Conservation (phyloP, 495 filamentous ascomycete genomes). For the Penicillium fimorum region DNA sequence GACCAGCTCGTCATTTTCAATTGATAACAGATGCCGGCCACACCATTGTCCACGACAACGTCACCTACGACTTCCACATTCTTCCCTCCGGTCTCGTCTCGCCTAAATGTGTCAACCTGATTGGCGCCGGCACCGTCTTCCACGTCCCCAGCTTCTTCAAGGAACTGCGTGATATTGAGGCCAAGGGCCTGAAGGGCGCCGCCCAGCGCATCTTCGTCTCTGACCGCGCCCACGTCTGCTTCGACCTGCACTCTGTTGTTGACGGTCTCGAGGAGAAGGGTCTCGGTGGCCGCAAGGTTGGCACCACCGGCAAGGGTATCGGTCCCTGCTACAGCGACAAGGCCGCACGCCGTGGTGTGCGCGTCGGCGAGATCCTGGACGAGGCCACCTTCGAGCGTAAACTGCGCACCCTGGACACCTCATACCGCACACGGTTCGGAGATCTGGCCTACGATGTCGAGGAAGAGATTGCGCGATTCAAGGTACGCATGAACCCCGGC, state of each 20-base stretch:
- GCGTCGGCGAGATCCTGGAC: constrained; percentile 74
- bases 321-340: constrained; percentile 83
- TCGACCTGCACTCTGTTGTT: constrained; percentile 78
- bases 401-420: constrained; percentile 60
- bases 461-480: constrained; percentile 70
- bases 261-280: constrained; percentile 80
- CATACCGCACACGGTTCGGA: constrained; percentile 73
- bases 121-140: constrained; percentile 82
- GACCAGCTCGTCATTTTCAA: constrained; percentile 6
- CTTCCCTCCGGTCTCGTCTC: constrained; percentile 73
- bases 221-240: constrained; percentile 78
- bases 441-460: constrained; percentile 76
- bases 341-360: constrained; percentile 70
- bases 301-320: constrained; percentile 64
- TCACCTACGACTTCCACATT: constrained; percentile 71
- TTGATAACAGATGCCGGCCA: constrained; percentile 46
- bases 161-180: constrained; percentile 69
- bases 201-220: constrained; percentile 71
- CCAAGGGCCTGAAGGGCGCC: constrained; percentile 66
- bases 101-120: constrained; percentile 73
- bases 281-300: constrained; percentile 62
- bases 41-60: constrained; percentile 59
- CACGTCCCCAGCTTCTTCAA: constrained; percentile 87
- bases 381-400: constrained; percentile 70
- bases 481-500: constrained; percentile 32